A percentile compares a stretch with the other conserved stretches of the same genome.
phyloP scores from a whole-genome alignment of 2,329 filamentous ascomycete genomes.

The Periconia sp. region DNA sequence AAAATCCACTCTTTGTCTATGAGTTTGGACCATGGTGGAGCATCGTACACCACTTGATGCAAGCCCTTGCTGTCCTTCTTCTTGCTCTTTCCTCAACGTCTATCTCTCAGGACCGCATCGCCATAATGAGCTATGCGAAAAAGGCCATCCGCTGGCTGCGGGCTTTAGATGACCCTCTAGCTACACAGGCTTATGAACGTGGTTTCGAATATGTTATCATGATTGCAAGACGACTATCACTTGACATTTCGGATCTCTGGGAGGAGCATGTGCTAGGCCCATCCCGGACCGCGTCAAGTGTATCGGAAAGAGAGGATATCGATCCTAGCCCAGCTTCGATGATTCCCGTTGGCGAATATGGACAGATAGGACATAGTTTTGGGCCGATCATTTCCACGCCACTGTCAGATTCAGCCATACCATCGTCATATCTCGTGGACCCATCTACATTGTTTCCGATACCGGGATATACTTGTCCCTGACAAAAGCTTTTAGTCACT shows the following conservation, averaged over 20 bases:
- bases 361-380: no score
- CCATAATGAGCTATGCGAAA: constrained; percentile 28
- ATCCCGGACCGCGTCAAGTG: no score
- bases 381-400: no score
- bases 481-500: no score
- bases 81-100: constrained; percentile 42
- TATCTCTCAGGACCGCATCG: constrained; percentile 24
- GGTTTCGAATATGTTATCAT: constrained; percentile 24
- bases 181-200: constrained; percentile 29
- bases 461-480: no score
- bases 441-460: no score
- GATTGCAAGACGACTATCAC: constrained; percentile 22
- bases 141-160: constrained; percentile 44
- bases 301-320: no score
- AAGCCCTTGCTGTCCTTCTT: constrained; percentile 46
- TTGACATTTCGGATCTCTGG: constrained; percentile 21
- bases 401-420: no score
- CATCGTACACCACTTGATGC: constrained; percentile 48
- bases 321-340: no score
- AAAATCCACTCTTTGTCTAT: constrained; percentile 35
- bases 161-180: constrained; percentile 36
- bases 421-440: no score
- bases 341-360: no score
- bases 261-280: constrained; percentile 3
- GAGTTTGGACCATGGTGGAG: constrained; percentile 50